Base-by-base conservation (phyloP, 768 basidiomycete genomes). In the Pleurotus tuoliensis region DNA sequence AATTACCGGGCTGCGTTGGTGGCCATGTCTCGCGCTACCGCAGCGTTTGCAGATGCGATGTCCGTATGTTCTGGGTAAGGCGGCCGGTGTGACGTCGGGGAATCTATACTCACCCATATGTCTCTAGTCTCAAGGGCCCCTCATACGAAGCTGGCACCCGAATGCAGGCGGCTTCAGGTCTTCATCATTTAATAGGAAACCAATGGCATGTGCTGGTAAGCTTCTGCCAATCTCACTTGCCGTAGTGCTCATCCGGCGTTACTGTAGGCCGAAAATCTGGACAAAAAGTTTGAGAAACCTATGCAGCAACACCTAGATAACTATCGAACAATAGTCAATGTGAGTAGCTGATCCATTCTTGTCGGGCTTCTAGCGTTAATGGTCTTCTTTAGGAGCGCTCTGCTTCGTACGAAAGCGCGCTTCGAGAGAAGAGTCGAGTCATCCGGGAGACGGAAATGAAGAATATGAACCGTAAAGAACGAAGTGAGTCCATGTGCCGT, bases 171-270 rank as follows among this genome's bases (percentile, higher is more conserved):
- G 86, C 90, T 24, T 86, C 90, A 16, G 94, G 95, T 4, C 73
- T 98, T 44, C 92, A 96, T 69, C 90, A 95, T 69, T 81, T 98
- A 61, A 87, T 96, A 62, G 86, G 88, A 49, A 96, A 95, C 67
- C 92, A 95, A 62, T 94, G 91, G 82, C 92, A 94, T 69, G 84
- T 98, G 56, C 74, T 98, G 67, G 92, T 93, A 43, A 45, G 7
- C 56, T 55, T 46, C 44, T 54, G 40, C 9, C 37, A 52, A 56
- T 38, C 38, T 15, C 55, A 0, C 5, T 20, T 38, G 57, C 38
- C 20, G 12, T 20, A 44, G 44, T 45, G 20, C 44, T 59, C 59
- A 54, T 60, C 56, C 54, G 27, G 22, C 49, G 22, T 49, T 51
- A 16, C 27, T 49, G 20, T 60, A 94, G 92, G 87, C 90, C 7